phyloP scores from a whole-genome alignment of 192 early-diverging fungal genomes.

The Coemansia sp. region DNA sequence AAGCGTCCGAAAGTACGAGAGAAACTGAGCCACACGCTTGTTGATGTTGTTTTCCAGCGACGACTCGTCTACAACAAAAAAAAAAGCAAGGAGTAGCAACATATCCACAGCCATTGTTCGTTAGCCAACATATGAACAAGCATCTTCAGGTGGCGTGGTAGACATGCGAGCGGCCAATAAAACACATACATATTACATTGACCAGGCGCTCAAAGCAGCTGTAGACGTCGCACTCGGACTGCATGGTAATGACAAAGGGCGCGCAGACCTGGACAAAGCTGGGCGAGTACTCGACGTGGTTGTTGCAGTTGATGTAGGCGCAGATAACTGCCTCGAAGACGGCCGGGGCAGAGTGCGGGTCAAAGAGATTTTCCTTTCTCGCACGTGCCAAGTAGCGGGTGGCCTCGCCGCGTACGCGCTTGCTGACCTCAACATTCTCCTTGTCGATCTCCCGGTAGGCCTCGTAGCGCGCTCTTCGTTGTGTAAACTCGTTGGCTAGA shows the following conservation, averaged over 20 bases:
- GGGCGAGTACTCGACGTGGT: constrained; percentile 75
- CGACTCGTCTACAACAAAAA: constrained; percentile 63
- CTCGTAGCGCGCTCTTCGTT: constrained; percentile 60
- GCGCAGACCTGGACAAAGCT: constrained; percentile 77
- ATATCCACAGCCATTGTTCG: background rate
- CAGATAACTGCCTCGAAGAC: constrained; percentile 88
- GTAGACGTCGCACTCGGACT: constrained; percentile 78
- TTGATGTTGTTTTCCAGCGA: constrained; percentile 66
- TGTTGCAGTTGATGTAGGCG: constrained; percentile 81
- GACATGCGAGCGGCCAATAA: background rate
- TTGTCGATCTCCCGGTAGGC: constrained; percentile 77
- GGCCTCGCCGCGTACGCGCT: constrained; percentile 81
- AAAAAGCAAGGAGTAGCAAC: background rate
- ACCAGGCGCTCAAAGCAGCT: constrained; percentile 82
- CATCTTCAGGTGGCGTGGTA: background rate
- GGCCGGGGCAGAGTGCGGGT: constrained; percentile 53
- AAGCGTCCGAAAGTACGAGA: constrained; percentile 80
- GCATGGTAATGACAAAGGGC: constrained; percentile 78
- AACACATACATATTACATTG: constrained; percentile 62
- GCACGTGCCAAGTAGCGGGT: constrained; percentile 62
- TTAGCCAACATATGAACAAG: background rate
- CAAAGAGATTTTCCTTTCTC: constrained; percentile 33
- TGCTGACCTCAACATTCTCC: constrained; percentile 59
- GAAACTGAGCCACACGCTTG: constrained; percentile 81
- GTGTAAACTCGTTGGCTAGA: constrained; percentile 67